phyloP scores from a whole-genome alignment of 2,329 filamentous ascomycete genomes.

The Aspergillus calidoustus region DNA sequence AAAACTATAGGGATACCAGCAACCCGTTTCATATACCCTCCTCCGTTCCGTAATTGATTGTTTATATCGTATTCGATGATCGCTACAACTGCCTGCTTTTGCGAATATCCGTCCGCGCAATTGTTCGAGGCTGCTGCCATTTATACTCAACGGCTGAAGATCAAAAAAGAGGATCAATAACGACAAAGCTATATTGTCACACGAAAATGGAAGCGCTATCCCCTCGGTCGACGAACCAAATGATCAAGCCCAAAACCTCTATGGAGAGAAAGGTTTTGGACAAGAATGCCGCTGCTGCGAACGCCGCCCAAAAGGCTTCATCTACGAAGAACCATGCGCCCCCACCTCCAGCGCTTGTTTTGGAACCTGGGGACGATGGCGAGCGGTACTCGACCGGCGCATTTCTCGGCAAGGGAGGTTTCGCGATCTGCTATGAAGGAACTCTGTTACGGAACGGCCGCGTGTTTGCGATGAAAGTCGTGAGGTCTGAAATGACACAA shows the following conservation, averaged over 20 bases:
- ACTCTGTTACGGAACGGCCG: conserved; percentile 48
- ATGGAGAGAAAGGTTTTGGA: conserved; percentile 46
- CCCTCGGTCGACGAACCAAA: conserved; percentile 53
- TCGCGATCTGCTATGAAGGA: conserved; percentile 57
- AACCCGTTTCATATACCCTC: conserved; percentile 25
- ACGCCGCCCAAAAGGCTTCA: conserved; percentile 36
- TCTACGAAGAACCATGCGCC: conserved; percentile 50
- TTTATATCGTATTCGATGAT: conserved; percentile 28
- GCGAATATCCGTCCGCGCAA: conserved; percentile 10
- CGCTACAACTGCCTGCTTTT: conserved; percentile 22
- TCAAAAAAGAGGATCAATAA: conserved; percentile 6
- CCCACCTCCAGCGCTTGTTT: conserved; percentile 49
- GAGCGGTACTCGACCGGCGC: conserved; percentile 52
- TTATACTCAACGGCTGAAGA: conserved; percentile 24
- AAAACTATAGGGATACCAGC: conserved; percentile 7
- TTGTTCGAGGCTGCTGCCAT: conserved; percentile 22
- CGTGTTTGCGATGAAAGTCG: conserved; percentile 56
- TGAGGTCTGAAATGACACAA: conserved; percentile 54
- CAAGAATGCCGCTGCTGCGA: conserved; percentile 38
- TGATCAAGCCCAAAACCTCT: conserved; percentile 46
- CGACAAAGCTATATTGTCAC: not conserved
- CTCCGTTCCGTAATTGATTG: conserved; percentile 19
- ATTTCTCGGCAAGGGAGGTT: conserved; percentile 56
- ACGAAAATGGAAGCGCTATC: conserved; percentile 55
- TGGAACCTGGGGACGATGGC: conserved; percentile 49